A percentile compares a stretch with the other conserved stretches of the same genome.
phyloP scores from a whole-genome alignment of 73 alveolate species.

The Tetrahymena borealis region DNA sequence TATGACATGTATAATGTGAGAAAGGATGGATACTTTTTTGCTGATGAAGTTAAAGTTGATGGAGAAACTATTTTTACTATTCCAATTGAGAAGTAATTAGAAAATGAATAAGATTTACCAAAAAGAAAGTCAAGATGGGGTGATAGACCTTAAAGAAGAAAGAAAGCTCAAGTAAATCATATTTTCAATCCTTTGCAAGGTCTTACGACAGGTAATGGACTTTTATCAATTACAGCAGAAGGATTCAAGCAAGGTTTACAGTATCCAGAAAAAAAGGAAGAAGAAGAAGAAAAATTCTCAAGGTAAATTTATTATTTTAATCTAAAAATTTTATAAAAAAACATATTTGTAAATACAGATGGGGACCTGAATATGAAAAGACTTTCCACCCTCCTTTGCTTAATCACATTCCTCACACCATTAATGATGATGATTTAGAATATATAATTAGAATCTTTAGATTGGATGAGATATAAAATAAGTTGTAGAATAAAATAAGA shows the following conservation, averaged over 20 bases:
- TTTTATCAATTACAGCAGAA: conserved; percentile 30
- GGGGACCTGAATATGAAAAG: conserved; percentile 51
- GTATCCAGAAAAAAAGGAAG: conserved; percentile 20
- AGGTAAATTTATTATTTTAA: conserved; percentile 2
- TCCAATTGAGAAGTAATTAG: not conserved
- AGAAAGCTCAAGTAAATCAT: conserved; percentile 24
- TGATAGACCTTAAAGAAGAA: conserved; percentile 37
- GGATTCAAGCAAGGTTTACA: conserved; percentile 9
- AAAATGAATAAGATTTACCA: not conserved
- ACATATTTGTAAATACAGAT: conserved; percentile 11
- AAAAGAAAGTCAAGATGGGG: conserved; percentile 47
- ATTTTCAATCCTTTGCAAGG: conserved; percentile 41
- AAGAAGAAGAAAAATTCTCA: conserved; percentile 13
- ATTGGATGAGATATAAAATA: conserved; percentile 85
- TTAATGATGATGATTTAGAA: conserved; percentile 55
- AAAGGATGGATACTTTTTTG: not conserved
- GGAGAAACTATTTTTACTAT: not conserved
- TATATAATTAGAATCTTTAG: conserved; percentile 74
- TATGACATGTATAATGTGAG: not conserved
- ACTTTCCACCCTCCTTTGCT: conserved; percentile 55
- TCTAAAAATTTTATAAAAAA: not conserved
- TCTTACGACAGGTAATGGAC: conserved; percentile 29
- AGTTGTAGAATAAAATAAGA: conserved; percentile 70
- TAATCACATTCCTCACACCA: conserved; percentile 43
- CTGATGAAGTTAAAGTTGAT: not conserved